Conservation (phyloP, 129 eudicot genomes). For the Saposhnikovia divaricata region DNA sequence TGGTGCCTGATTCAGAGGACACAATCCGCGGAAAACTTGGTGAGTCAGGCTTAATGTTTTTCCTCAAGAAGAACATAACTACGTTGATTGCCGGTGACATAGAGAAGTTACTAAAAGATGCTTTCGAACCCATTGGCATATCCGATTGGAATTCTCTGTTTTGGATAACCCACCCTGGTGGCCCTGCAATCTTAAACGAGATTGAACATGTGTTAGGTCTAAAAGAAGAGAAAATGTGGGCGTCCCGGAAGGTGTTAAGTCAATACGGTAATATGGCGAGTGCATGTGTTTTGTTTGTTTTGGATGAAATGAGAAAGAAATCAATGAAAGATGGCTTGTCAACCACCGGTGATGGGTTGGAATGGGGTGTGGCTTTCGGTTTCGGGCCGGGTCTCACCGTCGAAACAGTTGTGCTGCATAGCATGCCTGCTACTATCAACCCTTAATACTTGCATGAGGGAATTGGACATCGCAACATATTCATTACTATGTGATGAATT, state of each 20-base stretch:
- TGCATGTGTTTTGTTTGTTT: too few relatives aligned
- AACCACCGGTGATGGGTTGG: background rate
- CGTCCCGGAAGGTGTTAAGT: background rate
- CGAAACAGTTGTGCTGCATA: background rate
- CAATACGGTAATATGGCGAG: background rate
- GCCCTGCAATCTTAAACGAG: background rate
- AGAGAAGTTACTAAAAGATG: background rate
- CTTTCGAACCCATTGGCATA: background rate
- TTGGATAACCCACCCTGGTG: background rate
- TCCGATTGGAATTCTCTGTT: background rate
- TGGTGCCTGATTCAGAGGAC: background rate
- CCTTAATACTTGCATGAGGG: background rate
- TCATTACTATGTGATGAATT: too few relatives aligned
- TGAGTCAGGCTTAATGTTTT: background rate
- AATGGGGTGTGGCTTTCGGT: background rate
- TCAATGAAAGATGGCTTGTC: background rate
- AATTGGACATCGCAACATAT: background rate
- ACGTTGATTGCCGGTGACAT: background rate
- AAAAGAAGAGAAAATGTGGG: background rate
- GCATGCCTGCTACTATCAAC: background rate
- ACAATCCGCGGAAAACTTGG: background rate
- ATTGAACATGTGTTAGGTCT: background rate
- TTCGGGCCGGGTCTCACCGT: background rate
- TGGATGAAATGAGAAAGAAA: background rate
- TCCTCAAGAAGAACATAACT: background rate